phyloP scores from a whole-genome alignment of 768 basidiomycete genomes.

The Hysterangium stoloniferum region DNA sequence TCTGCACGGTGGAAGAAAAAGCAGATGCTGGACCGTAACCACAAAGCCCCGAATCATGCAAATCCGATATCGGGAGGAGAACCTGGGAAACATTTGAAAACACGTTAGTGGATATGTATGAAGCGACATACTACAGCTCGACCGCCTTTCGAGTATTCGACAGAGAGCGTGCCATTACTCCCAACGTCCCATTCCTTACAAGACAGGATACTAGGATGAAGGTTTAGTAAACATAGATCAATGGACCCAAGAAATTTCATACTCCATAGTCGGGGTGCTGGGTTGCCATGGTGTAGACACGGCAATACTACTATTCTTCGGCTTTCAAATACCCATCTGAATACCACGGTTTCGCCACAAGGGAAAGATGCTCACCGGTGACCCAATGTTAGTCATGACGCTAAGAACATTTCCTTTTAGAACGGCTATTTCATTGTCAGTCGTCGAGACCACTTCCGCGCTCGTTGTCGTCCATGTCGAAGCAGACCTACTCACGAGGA shows the following conservation, averaged over 20 bases:
- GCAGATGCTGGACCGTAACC: conserved; percentile 33
- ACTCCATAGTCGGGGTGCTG: conserved; percentile 51
- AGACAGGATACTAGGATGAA: conserved; percentile 42
- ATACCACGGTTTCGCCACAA: neutral
- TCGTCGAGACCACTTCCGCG: conserved; percentile 43
- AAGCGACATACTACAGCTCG: conserved; percentile 35
- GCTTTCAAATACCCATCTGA: conserved; percentile 35
- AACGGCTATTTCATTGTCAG: conserved; percentile 48
- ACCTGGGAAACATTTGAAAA: conserved; percentile 6
- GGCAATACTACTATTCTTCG: conserved; percentile 47
- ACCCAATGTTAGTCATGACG: conserved; percentile 65
- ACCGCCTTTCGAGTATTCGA: conserved; percentile 59
- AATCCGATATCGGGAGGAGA: conserved; percentile 35
- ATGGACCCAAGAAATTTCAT: conserved; percentile 19
- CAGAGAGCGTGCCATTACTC: conserved; percentile 51
- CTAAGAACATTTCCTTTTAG: conserved; percentile 57
- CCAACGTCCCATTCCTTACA: conserved; percentile 66
- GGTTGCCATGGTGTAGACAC: conserved; percentile 48
- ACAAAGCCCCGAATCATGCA: conserved; percentile 33
- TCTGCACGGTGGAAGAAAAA: neutral
- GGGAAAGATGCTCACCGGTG: conserved; percentile 40
- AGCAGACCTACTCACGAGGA: conserved; percentile 40
- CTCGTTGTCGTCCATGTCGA: conserved; percentile 41
- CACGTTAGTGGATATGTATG: neutral
- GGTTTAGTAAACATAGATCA: neutral